phyloP scores from a whole-genome alignment of 257 asterid genomes.

The Fraxinus anomala region DNA sequence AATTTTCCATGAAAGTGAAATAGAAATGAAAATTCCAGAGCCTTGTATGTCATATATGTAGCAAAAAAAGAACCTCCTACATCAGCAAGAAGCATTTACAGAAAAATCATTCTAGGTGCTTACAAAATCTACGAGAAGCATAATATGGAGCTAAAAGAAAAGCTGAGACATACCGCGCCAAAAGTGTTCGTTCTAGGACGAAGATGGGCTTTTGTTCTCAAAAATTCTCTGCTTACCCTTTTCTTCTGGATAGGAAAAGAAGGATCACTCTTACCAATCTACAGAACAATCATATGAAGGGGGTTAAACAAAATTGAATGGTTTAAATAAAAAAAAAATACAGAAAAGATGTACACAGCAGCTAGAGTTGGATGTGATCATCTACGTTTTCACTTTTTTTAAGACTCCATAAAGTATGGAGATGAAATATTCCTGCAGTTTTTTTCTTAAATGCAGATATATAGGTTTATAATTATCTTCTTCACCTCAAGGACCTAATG shows the following conservation, averaged over 20 bases:
- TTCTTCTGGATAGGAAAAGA: conserved; percentile 97
- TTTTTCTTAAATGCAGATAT: neutral
- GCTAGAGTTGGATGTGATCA: neutral
- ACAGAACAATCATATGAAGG: conserved; percentile 13
- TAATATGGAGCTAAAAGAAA: conserved; percentile 18
- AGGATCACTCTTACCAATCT: conserved; percentile 90
- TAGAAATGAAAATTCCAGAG: neutral
- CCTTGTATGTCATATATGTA: neutral
- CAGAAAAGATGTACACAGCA: neutral
- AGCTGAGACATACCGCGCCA: conserved; percentile 75
- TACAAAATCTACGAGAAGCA: neutral
- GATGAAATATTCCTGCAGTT: neutral
- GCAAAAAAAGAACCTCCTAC: neutral
- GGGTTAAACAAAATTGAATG: conserved; percentile 21
- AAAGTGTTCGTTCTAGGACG: conserved; percentile 98
- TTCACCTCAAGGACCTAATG: neutral
- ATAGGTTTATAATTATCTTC: neutral
- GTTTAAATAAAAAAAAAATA: conserved; percentile 3
- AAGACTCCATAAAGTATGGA: neutral
- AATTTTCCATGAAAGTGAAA: neutral
- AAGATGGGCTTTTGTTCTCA: conserved; percentile 98
- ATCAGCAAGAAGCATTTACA: neutral
- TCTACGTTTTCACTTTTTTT: neutral
- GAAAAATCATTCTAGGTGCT: neutral
- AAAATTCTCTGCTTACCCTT: conserved; percentile 88